These are phyloP conservation scores for Limonomyces culmigenus DNA, from an alignment of 1,284 basidiomycete species.

Conservation along the genomic window DNA sequence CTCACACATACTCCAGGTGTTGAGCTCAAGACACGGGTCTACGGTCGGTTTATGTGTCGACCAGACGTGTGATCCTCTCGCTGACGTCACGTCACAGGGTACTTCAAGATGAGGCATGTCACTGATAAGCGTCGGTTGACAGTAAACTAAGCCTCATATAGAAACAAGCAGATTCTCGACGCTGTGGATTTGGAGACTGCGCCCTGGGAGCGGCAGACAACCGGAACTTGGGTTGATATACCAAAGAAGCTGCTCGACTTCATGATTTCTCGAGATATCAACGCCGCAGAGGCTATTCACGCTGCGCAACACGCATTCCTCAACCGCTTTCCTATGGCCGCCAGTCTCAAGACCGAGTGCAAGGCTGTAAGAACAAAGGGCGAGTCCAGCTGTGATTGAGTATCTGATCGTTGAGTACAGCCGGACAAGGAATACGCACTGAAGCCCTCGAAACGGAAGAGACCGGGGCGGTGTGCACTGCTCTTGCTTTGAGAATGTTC, in stretches of 20 bases:
- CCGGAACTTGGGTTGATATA: conserved; percentile 79
- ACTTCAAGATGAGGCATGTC: background rate
- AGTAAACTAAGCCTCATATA: conserved; percentile 18
- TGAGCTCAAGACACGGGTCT: conserved; percentile 58
- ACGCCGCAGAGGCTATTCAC: conserved; percentile 67
- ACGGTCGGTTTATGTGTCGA: conserved; percentile 27
- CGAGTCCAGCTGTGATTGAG: too few species aligned
- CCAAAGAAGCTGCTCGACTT: conserved; percentile 34
- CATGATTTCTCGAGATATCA: conserved; percentile 41
- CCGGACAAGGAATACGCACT: conserved; percentile 63
- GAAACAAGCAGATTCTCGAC: conserved; percentile 57
- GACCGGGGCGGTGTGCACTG: conserved; percentile 48
- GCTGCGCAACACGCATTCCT: conserved; percentile 75
- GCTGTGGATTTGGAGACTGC: conserved; percentile 68
- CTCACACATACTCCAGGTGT: conserved; percentile 37
- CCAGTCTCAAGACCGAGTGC: conserved; percentile 76
- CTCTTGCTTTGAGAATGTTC: background rate
- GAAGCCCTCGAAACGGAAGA: conserved; percentile 42
- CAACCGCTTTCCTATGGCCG: conserved; percentile 56
- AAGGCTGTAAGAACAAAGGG: too few species aligned
- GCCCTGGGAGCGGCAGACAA: conserved; percentile 61
- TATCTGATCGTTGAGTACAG: too few species aligned
- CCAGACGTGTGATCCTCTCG: too few species aligned
- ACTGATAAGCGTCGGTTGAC: too few species aligned
- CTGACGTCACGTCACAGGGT: too few species aligned